Percentiles rank a stretch among this genome's conserved stretches.
Conservation (phyloP, 306 rosid species). For the Cucurbita moschata region DNA sequence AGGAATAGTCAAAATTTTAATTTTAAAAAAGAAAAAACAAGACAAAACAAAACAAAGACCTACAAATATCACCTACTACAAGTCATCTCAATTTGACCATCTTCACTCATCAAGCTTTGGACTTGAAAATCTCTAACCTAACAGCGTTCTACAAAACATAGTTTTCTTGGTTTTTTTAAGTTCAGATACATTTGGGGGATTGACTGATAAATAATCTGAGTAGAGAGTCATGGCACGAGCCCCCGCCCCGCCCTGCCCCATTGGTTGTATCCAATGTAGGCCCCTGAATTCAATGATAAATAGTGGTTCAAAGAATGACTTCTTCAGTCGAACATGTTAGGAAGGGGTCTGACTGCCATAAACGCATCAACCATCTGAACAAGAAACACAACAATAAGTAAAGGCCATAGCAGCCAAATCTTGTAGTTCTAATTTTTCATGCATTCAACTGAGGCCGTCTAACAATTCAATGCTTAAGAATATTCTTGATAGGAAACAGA, state of each 20-base stretch:
- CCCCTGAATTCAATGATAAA: not conserved
- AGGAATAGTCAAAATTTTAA: not conserved
- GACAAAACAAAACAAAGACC: not conserved
- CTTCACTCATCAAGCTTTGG: not conserved
- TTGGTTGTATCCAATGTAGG: not conserved
- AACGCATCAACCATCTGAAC: constrained; percentile 85
- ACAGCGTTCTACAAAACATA: not conserved
- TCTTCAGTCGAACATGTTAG: constrained; percentile 51
- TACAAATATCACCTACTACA: not conserved
- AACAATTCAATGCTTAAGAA: not conserved
- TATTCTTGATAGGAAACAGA: not conserved
- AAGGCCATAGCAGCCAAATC: not conserved
- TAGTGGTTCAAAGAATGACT: not conserved
- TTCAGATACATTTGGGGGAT: not conserved
- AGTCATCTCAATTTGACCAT: not conserved
- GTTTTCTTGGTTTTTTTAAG: not conserved
- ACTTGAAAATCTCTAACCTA: not conserved
- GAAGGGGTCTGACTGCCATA: constrained; percentile 79
- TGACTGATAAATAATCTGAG: too few relatives aligned
- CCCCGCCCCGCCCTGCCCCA: too few relatives aligned
- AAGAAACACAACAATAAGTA: not conserved
- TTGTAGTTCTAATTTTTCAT: not conserved
- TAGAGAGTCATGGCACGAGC: not conserved
- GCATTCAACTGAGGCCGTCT: not conserved
- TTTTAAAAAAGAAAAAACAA: not conserved